Evolutionary conservation across 352 stramenopile species (phyloP), one percentile per base, ranked within the genome.

Genomic region (Phytophthora chlamydospora): DNA sequence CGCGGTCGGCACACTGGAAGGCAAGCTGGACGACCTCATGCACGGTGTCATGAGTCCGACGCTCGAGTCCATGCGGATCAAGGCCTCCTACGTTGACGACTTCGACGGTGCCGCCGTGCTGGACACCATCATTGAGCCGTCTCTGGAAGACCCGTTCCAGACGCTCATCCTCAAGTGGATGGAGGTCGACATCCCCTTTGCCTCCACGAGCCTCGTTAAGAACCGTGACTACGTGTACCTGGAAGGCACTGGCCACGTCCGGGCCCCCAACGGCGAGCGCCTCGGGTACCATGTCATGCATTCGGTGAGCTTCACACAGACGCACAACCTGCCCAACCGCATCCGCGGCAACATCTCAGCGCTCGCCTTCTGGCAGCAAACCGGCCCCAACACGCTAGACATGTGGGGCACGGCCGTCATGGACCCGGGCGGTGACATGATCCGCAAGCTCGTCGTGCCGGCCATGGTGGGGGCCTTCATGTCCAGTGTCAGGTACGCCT

Each of bases 281-380:
- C 34, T 71, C n/a, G 63, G 63, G 12, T 71, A 59, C 50, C 63
- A 71, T 12, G 41, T 67, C 3, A 29, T 71, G 7, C 63, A 71
- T 11, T 64, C 51, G 1, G 52, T 72, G 16, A 51, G 61, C 21
- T 72, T 72, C 40, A 58, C 63, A 4, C 58, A 72, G 29, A 72
- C 63, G 6, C 4, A 60, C 51, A 29, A 51, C 63, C 31, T 72
- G 4, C 41, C 45, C 7, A 48, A 43, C 16, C 39, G 52, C 9
- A 52, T 59, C 40, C 63, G 58, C 5, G 51, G 58, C 2, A 72
- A 64, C 14, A 46, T 58, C 5, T 68, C 58, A 35, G 55, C 55
- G 35, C 55, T 62, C 35, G 44, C 55, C 36, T 56, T 36, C 32
- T 11, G 58, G 61, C 45, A 59, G 58, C 41, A 64, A 53, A 62